These are phyloP conservation scores for Heterobasidion parviporum DNA, from an alignment of 1,284 basidiomycete genomes.

Conservation along the genomic window DNA sequence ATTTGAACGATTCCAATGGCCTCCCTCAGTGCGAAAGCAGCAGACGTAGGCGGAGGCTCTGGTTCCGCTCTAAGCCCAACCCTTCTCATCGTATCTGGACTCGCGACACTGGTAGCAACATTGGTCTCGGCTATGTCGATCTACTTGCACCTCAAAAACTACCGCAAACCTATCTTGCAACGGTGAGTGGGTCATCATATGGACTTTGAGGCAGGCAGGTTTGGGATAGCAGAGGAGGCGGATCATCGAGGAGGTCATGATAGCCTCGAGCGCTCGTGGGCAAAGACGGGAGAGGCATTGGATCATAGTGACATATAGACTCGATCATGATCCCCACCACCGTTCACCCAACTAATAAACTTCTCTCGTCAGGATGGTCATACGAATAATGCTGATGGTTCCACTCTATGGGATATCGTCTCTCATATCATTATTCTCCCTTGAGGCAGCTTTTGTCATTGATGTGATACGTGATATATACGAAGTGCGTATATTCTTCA, in stretches of 20 bases:
- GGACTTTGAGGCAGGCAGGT: too few species aligned
- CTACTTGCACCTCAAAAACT: conserved; percentile 84
- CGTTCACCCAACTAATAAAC: background rate
- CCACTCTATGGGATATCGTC: conserved; percentile 90
- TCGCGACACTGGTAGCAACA: conserved; percentile 66
- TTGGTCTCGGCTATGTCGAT: conserved; percentile 79
- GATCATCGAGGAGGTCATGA: background rate
- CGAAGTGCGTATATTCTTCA: conserved; percentile 48
- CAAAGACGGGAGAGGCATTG: too few species aligned
- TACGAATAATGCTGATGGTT: conserved; percentile 97
- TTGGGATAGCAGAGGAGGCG: too few species aligned
- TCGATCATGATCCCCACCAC: too few species aligned
- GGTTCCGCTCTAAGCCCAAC: conserved; percentile 36
- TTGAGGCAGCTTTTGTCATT: conserved; percentile 94
- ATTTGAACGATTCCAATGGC: too few species aligned
- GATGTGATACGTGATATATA: conserved; percentile 94
- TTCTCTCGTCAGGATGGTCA: conserved; percentile 66
- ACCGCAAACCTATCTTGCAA: conserved; percentile 77
- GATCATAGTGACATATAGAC: too few species aligned
- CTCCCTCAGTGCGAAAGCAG: background rate
- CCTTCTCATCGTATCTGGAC: conserved; percentile 56
- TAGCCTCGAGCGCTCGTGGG: background rate
- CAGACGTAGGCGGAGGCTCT: conserved; percentile 23
- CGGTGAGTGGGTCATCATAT: conserved; percentile 31
- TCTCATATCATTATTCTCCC: conserved; percentile 88